Conservation (phyloP, 306 rosid species). For the Amphicarpaea edgeworthii region DNA sequence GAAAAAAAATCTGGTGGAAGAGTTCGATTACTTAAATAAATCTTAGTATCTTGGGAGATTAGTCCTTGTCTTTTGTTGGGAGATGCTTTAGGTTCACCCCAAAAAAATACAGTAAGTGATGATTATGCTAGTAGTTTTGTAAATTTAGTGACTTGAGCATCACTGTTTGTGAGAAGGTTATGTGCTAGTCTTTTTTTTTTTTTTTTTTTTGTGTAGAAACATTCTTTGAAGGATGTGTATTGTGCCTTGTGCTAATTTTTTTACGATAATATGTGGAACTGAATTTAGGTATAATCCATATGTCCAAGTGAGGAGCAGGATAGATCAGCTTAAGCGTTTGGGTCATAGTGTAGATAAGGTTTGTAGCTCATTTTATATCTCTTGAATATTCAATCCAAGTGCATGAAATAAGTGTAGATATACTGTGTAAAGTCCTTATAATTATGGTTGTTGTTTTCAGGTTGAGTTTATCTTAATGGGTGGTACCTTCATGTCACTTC, state of each 20-base stretch:
- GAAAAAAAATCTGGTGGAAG: too few relatives aligned
- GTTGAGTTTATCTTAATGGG: constrained; percentile 98
- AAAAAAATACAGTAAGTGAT: not conserved
- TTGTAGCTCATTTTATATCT: constrained; percentile 25
- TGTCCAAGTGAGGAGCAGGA: constrained; percentile 96
- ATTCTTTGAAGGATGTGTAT: not conserved
- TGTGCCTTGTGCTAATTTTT: not conserved
- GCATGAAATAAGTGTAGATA: not conserved
- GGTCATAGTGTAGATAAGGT: constrained; percentile 99
- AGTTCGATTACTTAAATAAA: not conserved
- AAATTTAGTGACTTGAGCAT: not conserved
- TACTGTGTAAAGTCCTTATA: constrained; percentile 19
- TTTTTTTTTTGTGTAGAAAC: not conserved
- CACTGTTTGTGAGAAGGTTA: not conserved
- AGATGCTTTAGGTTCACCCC: not conserved
- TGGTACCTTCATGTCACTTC: constrained; percentile 96
- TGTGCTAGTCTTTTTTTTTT: not conserved
- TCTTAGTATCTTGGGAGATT: not conserved
- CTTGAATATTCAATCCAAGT: constrained; percentile 17
- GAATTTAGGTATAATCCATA: constrained; percentile 91
- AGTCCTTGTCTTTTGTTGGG: not conserved
- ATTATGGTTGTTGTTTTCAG: constrained; percentile 60
- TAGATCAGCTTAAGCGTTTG: constrained; percentile 97
- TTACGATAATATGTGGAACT: constrained; percentile 18
- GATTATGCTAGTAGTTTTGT: not conserved